Evolutionary conservation across 495 filamentous ascomycete genomes (phyloP), one percentile per base, ranked within the genome.

Genomic region (Daldinia bambusicola): DNA sequence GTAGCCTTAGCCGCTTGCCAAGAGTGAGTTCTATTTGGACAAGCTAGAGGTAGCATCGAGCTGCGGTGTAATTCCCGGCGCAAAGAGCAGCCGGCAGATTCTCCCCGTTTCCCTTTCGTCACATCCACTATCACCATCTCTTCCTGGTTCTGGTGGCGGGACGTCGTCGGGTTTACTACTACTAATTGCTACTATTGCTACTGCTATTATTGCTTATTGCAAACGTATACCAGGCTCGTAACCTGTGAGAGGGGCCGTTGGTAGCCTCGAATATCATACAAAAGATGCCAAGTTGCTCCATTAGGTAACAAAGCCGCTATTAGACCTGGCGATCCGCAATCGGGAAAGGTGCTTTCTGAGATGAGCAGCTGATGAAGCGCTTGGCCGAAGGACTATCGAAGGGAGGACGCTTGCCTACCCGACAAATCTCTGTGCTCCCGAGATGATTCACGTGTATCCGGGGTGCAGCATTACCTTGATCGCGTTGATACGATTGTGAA

Each of bases 31-130:
- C 55, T 68, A 68, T 68, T 59, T 68, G 61, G 45, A 60, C 50
- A 34, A 55, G 37, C n/a, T 43, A 61, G 37, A 32, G 16, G 38
- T 73, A 57, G 34, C 58, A 73, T 69, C 58, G 70, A 62, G 70
- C 70, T 66, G 70, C 70, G 65, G 70, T 66, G 60, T 75, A 68
- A 71, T 71, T 76, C 65, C 73, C 66, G 66, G 67, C 68, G 57
- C 64, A 66, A 64, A 56, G 34, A 68, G 34, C 45, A 41, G 56
- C 65, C 70, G 70, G 70, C 70, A 73, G 70, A 73, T 69, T 73
- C 65, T 51, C 61, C 61, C 56, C 50, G 48, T 34, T 55, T 51
- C 38, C 56, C 57, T 59, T 37, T 62, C 65, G 70, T 73, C 62
- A 66, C 70, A 69, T 69, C 45, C 66, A 65, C 22, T 63, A 70